Evolutionary conservation across 139 green algal species (phyloP).

Genomic region (Ulvella scutata): DNA sequence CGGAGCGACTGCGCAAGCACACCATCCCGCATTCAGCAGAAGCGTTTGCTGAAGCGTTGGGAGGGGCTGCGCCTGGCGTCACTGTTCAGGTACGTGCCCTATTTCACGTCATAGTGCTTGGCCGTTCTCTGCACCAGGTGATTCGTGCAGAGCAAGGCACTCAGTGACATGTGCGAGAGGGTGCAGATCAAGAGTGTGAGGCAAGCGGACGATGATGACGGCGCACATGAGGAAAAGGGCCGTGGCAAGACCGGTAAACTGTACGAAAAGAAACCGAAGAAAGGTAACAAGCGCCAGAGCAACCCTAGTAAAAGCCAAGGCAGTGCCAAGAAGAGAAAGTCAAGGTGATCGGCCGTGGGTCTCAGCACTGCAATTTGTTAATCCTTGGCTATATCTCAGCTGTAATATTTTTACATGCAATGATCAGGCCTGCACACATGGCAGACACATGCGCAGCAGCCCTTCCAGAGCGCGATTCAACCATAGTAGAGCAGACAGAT

Average conservation of each 20-base stretch:
- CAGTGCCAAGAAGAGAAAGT: neutral
- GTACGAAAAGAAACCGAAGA: neutral
- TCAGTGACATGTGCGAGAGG: neutral
- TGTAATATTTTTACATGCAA: too few relatives aligned
- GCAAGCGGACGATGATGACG: neutral
- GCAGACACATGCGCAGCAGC: too few relatives aligned
- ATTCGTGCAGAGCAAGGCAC: neutral
- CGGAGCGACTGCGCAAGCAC: conserved; percentile 53
- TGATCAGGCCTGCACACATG: too few relatives aligned
- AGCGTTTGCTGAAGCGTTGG: conserved; percentile 40
- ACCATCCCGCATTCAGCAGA: conserved; percentile 30
- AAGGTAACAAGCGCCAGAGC: neutral
- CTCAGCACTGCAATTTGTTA: too few relatives aligned
- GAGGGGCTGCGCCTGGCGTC: conserved; percentile 8
- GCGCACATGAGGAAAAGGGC: too few relatives aligned
- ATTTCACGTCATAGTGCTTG: neutral
- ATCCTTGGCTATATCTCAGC: too few relatives aligned
- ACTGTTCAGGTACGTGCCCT: neutral
- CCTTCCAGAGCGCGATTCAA: too few relatives aligned
- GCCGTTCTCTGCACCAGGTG: neutral
- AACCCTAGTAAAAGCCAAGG: too few relatives aligned
- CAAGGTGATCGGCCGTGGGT: neutral
- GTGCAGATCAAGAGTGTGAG: neutral
- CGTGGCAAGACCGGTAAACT: neutral
- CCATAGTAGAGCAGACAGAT: too few relatives aligned